Base-by-base conservation (phyloP, 495 filamentous ascomycete species). In the Penicillium daleae region DNA sequence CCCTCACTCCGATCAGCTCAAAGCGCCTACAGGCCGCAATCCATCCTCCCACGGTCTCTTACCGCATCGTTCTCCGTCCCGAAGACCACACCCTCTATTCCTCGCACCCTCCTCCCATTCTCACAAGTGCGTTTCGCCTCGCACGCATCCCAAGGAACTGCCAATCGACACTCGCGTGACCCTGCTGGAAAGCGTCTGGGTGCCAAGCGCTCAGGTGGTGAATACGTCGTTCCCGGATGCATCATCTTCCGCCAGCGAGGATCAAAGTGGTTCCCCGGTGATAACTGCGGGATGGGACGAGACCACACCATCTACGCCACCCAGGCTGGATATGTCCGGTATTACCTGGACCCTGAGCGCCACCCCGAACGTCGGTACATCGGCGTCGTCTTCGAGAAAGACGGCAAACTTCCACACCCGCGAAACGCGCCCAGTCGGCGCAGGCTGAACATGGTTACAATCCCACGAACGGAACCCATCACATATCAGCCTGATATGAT, bases 201-300 rank as follows among this genome's bases (percentile, higher is more conserved):
- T 50, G 92, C 93, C 6, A 99, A 99, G 82, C 94, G 92, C 82
- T 87, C 88, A 5, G 91, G 88, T 70, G 93, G 92, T 69, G 88
- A 97, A 76, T 94, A 91, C 72, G 95, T 99, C 13, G 87, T 93
- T 50, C 87, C 92, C 3, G 96, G 96, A 29, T 97, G 95, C 82
- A 98, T 99, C 75, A 93, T 99, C 78, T 99, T 96, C 86, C 88
- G 89, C 64, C 95, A 99, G 77, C 89, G 95, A 60, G 95, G 95
- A 63, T 94, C 96, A 27, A 85, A 87, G 71, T 99, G 95, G 95
- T 92, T 88, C 71, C 87, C 95, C 2, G 95, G 95, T 65, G 94
- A 97, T 72, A 97, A 97, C 78, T 90, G 90, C 72, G 89, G 82
- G 60, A 92, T 97, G 83, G 95, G 95, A 15, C 87, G 94, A n/a